A percentile compares a stretch with the other conserved stretches of the same genome.
phyloP scores from a whole-genome alignment of 176 grass and related monocot species.

The Phoenix dactylifera region DNA sequence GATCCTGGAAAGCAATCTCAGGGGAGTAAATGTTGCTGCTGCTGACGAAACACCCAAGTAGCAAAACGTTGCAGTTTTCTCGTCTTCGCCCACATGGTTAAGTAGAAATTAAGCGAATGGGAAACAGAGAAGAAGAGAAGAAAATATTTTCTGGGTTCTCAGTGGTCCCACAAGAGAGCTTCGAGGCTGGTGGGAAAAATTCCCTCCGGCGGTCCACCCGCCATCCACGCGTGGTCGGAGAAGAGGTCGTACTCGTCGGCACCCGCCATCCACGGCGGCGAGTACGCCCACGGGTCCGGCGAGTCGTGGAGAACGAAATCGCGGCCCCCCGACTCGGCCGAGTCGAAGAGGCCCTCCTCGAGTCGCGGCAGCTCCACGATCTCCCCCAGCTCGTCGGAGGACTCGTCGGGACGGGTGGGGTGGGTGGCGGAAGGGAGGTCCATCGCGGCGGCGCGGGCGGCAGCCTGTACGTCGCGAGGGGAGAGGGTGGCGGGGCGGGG shows the following conservation, averaged over 20 bases:
- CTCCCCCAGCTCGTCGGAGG: constrained; percentile 26
- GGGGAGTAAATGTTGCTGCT: too few species aligned
- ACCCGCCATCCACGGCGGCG: too few species aligned
- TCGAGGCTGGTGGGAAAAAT: background rate
- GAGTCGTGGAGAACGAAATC: constrained; percentile 10
- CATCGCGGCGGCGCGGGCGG: constrained; percentile 7
- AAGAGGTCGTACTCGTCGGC: background rate
- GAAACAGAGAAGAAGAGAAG: too few species aligned
- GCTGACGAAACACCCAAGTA: too few species aligned
- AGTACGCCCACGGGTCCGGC: background rate
- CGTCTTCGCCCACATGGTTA: too few species aligned
- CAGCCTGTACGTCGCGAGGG: constrained; percentile 56
- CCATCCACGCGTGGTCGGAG: background rate
- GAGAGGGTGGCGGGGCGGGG: constrained; percentile 43
- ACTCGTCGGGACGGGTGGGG: constrained; percentile 40
- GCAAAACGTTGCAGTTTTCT: too few species aligned
- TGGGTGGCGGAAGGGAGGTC: constrained; percentile 40
- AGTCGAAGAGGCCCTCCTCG: background rate
- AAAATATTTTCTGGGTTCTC: too few species aligned
- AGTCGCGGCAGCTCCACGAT: constrained; percentile 18
- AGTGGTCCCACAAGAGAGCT: background rate
- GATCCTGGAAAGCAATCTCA: too few species aligned
- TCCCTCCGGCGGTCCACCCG: background rate
- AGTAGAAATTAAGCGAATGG: too few species aligned
- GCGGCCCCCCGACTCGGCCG: background rate